Evolutionary conservation across 352 stramenopile species (phyloP), one percentile per base, ranked within the genome.

Genomic region (Globisporangium okanoganense): DNA sequence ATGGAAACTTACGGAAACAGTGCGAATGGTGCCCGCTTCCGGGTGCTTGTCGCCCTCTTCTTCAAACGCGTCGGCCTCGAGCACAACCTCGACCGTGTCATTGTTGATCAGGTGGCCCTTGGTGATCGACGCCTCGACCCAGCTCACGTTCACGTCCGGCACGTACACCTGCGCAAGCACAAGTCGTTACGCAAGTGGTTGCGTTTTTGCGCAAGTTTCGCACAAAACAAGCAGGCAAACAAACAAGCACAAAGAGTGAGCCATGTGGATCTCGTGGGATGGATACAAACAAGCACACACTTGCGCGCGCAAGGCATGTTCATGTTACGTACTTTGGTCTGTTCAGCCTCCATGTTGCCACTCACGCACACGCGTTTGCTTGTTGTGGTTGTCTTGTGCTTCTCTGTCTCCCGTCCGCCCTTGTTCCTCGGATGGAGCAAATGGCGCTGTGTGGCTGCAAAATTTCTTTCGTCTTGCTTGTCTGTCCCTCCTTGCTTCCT

Each of bases 71-170:
- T 95, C 85, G 56, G 68, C 81, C 25, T 79, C 78, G 13, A 92
- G 69, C 61, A 92, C 73, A 56, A 95, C 86, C 48, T 92, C 78
- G 38, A 95, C 82, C n/a, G 79, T 90, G 20, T 75, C 75, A 48
- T 90, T 79, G 66, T 86, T 90, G n/a, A 89, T 73, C 20, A 88
- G 69, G 53, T 91, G 80, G 67, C 80, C 78, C 60, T 92, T 92
- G 38, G 85, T 88, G 64, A 95, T 92, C 52, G 76, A 82, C 56
- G 82, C 87, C 60, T 90, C 81, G 48, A 94, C 83, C 83, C 85
- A 95, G 48, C 74, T 85, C 58, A 95, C 84, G 48, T 86, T 74
- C 36, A 69, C 54, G 67, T 95, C 83, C 6, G 81, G 82, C 49
- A 95, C 83, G 73, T 95, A 95, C 56, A 95, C 78, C 84, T 95